Conservation (phyloP, 108 stramenopile genomes). For the Skeletonema marinoi region DNA sequence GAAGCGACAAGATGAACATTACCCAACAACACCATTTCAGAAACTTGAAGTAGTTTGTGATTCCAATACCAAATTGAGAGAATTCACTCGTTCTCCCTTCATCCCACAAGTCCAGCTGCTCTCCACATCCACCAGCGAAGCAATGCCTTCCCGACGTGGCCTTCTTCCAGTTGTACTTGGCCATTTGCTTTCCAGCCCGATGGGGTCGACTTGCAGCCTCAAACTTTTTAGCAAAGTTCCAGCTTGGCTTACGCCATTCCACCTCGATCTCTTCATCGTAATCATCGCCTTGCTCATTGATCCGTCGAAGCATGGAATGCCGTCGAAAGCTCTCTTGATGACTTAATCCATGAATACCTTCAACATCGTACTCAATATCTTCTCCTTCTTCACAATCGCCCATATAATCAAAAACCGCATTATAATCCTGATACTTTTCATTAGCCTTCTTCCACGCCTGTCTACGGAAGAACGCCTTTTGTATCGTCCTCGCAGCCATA, state of each 20-base stretch:
- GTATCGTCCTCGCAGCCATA: slow-evolving; percentile 37
- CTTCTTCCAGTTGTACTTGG: slow-evolving; percentile 21
- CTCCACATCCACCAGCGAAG: slow-evolving; percentile 57
- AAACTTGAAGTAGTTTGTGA: slow-evolving; percentile 80
- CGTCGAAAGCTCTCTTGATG: slow-evolving; percentile 5
- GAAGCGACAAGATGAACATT: slow-evolving; percentile 50
- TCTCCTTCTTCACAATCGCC: slow-evolving; percentile 10
- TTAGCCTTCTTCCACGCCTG: slow-evolving; percentile 18
- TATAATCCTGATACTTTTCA: slow-evolving; percentile 5
- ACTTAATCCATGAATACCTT: slow-evolving; percentile 1
- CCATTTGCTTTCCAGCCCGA: slow-evolving; percentile 45
- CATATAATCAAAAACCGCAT: neutral
- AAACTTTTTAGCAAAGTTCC: slow-evolving; percentile 50
- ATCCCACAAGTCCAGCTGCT: slow-evolving; percentile 72
- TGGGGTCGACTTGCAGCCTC: slow-evolving; percentile 47
- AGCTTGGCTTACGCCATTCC: slow-evolving; percentile 54
- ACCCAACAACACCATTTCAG: slow-evolving; percentile 72
- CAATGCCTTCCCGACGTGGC: slow-evolving; percentile 66
- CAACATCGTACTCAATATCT: slow-evolving; percentile 3
- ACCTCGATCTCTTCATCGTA: slow-evolving; percentile 47
- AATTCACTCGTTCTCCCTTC: slow-evolving; percentile 67
- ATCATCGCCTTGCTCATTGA: slow-evolving; percentile 43
- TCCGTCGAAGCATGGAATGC: slow-evolving; percentile 33
- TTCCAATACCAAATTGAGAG: slow-evolving; percentile 64
- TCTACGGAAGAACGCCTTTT: slow-evolving; percentile 40